Evolutionary conservation across 257 asterid species (phyloP), one percentile per base, ranked within the genome.

Genomic region (Lithospermum erythrorhizon): DNA sequence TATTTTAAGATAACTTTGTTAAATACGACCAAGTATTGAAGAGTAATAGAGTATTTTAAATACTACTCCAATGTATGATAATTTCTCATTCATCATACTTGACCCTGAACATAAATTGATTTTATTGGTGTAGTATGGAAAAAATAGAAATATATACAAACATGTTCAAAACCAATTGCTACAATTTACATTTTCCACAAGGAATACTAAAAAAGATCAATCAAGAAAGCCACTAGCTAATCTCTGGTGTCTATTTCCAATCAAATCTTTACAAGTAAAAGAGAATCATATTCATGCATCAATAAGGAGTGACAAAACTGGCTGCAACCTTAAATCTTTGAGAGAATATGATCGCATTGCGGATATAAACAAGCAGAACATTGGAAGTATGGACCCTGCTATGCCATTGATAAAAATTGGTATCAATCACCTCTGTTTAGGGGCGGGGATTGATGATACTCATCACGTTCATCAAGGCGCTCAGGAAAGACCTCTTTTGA

Each of bases 401-500:
- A 41, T 64, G 57, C 72, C 75, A 75, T 75, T 72, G 66, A 61
- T 74, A 72, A 78, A 83, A 82, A 86, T 80, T 58, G 58, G 61
- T 62, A 64, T 62, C 62, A 67, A 66, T 64, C 63, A 62, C 65
- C 69, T 67, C 61, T 60, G 19, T 14, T 67, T 74, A 73, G 80
- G 62, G 35, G 74, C 63, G 61, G 85, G 18, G 14, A 48, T 24
- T 61, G 74, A 65, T 86, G 72, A 72, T 73, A 89, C 63, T 30
- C 74, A 52, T 73, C 81, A 9, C 67, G 65, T 53, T 58, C 83
- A 1, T 84, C 83, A 76, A 78, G 14, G 0, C 95, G 96, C 65
- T 85, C 95, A 0, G 95, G 96, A 60, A 87, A 82, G n/a, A 87
- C 87, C 65, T 90, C 98, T 79, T 73, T 82, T 0, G 98, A 85